phyloP scores from a whole-genome alignment of 257 asterid species.

The Solanum sejunctum region DNA sequence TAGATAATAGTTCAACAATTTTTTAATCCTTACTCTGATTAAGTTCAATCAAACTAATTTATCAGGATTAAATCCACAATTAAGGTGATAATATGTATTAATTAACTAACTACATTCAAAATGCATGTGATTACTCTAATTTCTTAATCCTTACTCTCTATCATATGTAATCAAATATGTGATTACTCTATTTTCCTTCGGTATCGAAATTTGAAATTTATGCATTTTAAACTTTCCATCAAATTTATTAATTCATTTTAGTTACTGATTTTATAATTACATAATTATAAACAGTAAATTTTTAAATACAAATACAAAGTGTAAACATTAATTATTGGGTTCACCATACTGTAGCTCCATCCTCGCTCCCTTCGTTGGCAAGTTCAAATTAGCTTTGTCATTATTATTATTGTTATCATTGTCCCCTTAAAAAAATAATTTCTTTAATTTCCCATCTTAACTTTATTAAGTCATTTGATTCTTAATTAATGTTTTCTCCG shows the following conservation, averaged over 20 bases:
- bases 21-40: not conserved
- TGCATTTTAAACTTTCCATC: fast-evolving
- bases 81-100: not conserved
- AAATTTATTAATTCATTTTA: not conserved
- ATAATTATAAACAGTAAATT: too few relatives aligned
- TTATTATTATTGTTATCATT: not conserved
- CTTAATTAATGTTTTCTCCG: too few relatives aligned
- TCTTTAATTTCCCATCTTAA: not conserved
- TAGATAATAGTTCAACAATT: too few relatives aligned
- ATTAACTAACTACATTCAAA: not conserved
- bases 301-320: too few relatives aligned
- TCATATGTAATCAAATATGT: too few relatives aligned
- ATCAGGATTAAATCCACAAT: not conserved
- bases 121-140: fast-evolving
- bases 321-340: not conserved
- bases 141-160: too few relatives aligned
- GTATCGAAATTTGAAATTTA: not conserved
- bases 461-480: not conserved
- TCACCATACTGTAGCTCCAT: not conserved
- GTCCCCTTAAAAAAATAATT: not conserved
- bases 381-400: not conserved
- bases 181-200: too few relatives aligned
- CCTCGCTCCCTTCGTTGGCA: not conserved
- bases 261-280: too few relatives aligned
- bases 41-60: not conserved